These are phyloP conservation scores for Gaeumannomyces sp. DNA, from an alignment of 2,329 filamentous ascomycete species.

Conservation along the genomic window DNA sequence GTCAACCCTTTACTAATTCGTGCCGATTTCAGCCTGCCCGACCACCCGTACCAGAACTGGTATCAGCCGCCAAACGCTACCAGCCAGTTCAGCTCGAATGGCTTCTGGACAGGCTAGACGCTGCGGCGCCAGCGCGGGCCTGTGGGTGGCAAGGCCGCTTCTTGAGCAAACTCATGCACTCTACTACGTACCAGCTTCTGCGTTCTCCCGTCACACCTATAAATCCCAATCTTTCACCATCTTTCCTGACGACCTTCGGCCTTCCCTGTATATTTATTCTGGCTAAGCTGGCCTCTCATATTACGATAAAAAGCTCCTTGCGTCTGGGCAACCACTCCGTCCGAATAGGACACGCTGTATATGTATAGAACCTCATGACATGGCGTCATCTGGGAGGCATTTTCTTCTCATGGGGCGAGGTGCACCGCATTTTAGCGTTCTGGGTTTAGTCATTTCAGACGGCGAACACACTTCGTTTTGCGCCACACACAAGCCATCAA, in stretches of 20 bases:
- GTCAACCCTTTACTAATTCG: constrained; percentile 63
- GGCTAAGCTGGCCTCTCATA: too few relatives aligned
- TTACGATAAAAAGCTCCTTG: not conserved
- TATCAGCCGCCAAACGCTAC: constrained; percentile 63
- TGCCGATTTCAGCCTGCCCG: constrained; percentile 70
- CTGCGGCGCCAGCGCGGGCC: not conserved
- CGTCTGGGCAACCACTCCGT: not conserved
- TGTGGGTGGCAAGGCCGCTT: not conserved
- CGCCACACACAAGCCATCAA: too few relatives aligned
- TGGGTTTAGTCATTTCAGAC: not conserved
- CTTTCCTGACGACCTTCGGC: not conserved
- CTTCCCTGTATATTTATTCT: not conserved
- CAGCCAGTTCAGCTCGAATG: constrained; percentile 11
- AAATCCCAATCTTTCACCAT: too few relatives aligned
- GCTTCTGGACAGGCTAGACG: constrained; percentile 9
- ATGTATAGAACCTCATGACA: not conserved
- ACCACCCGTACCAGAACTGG: constrained; percentile 75
- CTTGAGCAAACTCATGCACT: not conserved
- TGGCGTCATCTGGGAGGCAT: not conserved
- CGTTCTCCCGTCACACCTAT: too few relatives aligned
- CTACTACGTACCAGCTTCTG: too few relatives aligned
- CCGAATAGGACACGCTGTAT: not conserved
- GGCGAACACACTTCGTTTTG: not conserved
- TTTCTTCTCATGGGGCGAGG: not conserved
- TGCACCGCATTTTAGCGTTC: not conserved